Percentiles rank a stretch among this genome's conserved stretches.
These are phyloP conservation scores for Arxiozyma heterogenica DNA, from an alignment of 1,139 yeast species.

Conservation along the genomic window DNA sequence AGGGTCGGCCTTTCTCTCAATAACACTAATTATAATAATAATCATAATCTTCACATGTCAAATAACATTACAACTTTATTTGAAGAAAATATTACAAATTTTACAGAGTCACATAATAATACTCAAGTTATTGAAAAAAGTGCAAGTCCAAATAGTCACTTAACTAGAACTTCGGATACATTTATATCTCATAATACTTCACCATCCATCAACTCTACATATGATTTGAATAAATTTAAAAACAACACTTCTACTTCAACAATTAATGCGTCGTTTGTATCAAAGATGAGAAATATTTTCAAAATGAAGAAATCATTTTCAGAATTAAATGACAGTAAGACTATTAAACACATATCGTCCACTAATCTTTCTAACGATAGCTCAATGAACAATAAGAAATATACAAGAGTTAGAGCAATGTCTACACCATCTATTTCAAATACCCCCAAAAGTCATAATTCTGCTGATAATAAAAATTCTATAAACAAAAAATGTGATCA, in stretches of 20 bases:
- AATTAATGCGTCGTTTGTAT: background rate
- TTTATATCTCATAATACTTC: too few relatives aligned
- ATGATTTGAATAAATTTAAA: background rate
- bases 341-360: background rate
- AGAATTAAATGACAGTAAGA: background rate
- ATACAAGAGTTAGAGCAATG: conserved; percentile 1
- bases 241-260: background rate
- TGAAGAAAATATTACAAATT: background rate
- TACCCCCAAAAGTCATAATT: background rate
- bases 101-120: background rate
- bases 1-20: conserved; percentile 1
- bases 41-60: conserved; percentile 1
- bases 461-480: background rate
- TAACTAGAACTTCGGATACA: too few relatives aligned
- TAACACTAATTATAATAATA: too few relatives aligned
- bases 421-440: background rate
- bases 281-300: conserved; percentile 2
- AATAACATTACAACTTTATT: background rate
- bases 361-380: background rate
- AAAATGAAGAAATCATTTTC: background rate
- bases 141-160: too few relatives aligned
- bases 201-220: too few relatives aligned
- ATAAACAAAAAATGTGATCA: background rate
- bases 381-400: background rate
- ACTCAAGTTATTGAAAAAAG: too few relatives aligned